phyloP scores from a whole-genome alignment of 2,329 filamentous ascomycete genomes.

The Stemphylium lycopersici region DNA sequence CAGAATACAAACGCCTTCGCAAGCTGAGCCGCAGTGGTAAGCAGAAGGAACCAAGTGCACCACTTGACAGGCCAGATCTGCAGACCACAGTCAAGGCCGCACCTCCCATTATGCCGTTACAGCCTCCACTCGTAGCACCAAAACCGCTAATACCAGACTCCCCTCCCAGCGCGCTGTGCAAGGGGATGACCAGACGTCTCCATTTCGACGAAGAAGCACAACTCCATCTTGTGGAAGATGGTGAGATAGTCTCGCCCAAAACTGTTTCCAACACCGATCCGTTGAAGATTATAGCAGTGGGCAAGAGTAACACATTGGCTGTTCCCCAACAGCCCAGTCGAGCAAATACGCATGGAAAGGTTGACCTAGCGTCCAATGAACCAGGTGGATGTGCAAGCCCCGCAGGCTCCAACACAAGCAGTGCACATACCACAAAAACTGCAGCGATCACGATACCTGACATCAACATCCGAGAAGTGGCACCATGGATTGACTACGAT shows the following conservation, averaged over 20 bases:
- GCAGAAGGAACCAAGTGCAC: constrained; percentile 3
- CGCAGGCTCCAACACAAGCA: constrained; percentile 16
- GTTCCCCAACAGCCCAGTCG: not conserved
- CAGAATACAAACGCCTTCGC: constrained; percentile 54
- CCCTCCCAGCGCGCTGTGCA: constrained; percentile 7
- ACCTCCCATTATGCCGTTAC: constrained; percentile 16
- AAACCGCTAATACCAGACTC: not conserved
- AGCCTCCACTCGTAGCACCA: not conserved
- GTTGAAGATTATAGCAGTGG: not conserved
- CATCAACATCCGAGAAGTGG: constrained; percentile 27
- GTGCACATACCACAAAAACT: constrained; percentile 4
- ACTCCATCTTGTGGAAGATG: not conserved
- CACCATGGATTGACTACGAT: constrained; percentile 33
- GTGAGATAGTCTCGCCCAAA: constrained; percentile 16
- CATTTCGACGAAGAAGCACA: constrained; percentile 15
- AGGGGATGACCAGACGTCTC: constrained; percentile 12
- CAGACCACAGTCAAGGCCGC: constrained; percentile 15
- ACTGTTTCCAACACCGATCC: constrained; percentile 10
- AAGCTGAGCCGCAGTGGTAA: constrained; percentile 27
- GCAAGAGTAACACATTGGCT: constrained; percentile 2
- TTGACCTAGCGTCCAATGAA: not conserved
- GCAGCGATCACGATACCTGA: constrained; percentile 5
- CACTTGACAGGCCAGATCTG: not conserved
- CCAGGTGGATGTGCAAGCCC: not conserved
- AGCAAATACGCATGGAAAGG: not conserved